Conservation (phyloP, 148 eudicot species). For the Vaccinium myrtillus region DNA sequence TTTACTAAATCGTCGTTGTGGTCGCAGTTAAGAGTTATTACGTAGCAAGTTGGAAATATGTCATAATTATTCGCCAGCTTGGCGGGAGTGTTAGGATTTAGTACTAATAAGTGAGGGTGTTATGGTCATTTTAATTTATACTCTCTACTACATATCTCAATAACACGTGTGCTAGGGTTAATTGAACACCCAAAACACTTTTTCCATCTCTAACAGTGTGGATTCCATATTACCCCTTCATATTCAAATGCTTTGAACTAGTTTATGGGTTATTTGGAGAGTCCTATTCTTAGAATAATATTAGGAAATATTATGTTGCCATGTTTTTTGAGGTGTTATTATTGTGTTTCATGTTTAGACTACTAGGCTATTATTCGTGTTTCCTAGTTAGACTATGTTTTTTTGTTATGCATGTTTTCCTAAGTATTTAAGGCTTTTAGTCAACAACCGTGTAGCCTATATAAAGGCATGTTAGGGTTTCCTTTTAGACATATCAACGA, state of each 20-base stretch:
- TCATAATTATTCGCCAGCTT: background rate
- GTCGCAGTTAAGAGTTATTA: background rate
- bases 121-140: background rate
- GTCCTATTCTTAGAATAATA: too few species aligned
- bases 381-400: too few species aligned
- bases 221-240: background rate
- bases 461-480: too few species aligned
- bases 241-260: background rate
- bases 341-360: too few species aligned
- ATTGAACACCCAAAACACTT: background rate
- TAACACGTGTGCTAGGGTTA: background rate
- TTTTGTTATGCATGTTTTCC: too few species aligned
- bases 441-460: too few species aligned
- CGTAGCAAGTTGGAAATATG: background rate
- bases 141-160: background rate
- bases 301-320: too few species aligned
- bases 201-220: background rate
- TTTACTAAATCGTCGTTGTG: background rate
- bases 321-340: too few species aligned
- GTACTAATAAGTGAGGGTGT: background rate
- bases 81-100: background rate
- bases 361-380: too few species aligned
- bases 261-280: slow-evolving; percentile 1
- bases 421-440: too few species aligned
- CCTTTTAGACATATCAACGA: too few species aligned